phyloP scores from a whole-genome alignment of 1,139 yeast species.

The Taphrina wiesneri region DNA sequence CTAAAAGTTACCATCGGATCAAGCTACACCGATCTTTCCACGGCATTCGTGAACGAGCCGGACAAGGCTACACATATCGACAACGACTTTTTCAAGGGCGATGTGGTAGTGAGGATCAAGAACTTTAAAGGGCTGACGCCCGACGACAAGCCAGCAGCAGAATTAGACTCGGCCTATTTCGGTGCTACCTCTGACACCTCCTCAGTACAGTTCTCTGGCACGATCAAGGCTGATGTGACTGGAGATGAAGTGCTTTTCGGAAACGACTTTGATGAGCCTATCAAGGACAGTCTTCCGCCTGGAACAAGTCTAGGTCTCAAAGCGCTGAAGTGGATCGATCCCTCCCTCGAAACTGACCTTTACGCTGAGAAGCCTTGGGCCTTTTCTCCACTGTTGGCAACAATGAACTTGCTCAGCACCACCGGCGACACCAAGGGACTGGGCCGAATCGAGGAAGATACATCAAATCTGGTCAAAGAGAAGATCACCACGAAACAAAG shows the following conservation, averaged over 20 bases:
- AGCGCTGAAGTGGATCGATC: slow-evolving; percentile 56
- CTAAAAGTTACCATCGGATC: slow-evolving; percentile 23
- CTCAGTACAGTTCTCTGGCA: slow-evolving; percentile 32
- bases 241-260: slow-evolving; percentile 47
- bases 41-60: slow-evolving; percentile 26
- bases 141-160: slow-evolving; percentile 6
- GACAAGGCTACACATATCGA: slow-evolving; percentile 25
- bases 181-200: slow-evolving; percentile 29
- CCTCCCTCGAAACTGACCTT: slow-evolving; percentile 61
- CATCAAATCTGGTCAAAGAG: slow-evolving; percentile 17
- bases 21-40: not conserved
- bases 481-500: slow-evolving; percentile 41
- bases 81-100: slow-evolving; percentile 27
- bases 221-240: slow-evolving; percentile 24
- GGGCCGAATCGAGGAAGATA: slow-evolving; percentile 23
- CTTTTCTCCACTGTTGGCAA: slow-evolving; percentile 50
- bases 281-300: slow-evolving; percentile 63
- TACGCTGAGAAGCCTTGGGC: slow-evolving; percentile 61
- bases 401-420: slow-evolving; percentile 33
- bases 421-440: slow-evolving; percentile 11
- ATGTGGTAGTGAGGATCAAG: slow-evolving; percentile 24
- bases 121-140: slow-evolving; percentile 15
- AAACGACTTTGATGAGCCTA: slow-evolving; percentile 65
- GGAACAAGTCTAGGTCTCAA: slow-evolving; percentile 57
- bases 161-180: slow-evolving; percentile 23